Evolutionary conservation across 768 basidiomycete species (phyloP), one percentile per base, ranked within the genome.

Genomic region (Hirschioporus abietinus): DNA sequence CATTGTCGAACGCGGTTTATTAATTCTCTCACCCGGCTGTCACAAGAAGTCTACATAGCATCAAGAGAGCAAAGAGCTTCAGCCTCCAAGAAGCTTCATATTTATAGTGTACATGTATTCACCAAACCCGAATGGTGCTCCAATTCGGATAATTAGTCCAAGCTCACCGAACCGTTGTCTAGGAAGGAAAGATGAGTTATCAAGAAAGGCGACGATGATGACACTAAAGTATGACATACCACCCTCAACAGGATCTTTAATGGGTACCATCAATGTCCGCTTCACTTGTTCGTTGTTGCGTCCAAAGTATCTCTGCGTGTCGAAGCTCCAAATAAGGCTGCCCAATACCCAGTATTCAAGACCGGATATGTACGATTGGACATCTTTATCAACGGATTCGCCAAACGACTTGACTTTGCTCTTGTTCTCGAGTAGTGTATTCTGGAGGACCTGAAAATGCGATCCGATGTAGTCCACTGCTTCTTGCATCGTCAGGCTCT

Each of bases 241-340:
- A 8, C 30, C 30, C 8, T 2, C 30, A 30, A 30, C 42, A 3
- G 12, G 5, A 15, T 52, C 42, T 52, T 52, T 1, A 20, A 52
- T 52, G 20, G 42, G 42, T 20, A 52, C 42, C 2, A 52, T 52
- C 12, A 52, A 52, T 10, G 82, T 83, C 72, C 77, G 73, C 69
- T 80, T 84, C 73, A 89, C 80, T 75, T 85, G 80, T 42, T 79
- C 71, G 68, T 84, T 83, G 58, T 79, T 76, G 67, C 80, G 76
- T 60, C 88, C 88, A 71, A 91, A 90, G 78, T 91, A 90, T 35
- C 87, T 81, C 70, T 83, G 82, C 30, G 84, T 86, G 75, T 89
- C 85, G 74, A 91, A 89, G 72, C 87, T 86, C 88, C 88, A 88
- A 66, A 80, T 81, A 64, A 88, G 76, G 76, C 87, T 89, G 26